Conservation (phyloP, 805 yeast genomes). For the Candida gorgasii region DNA sequence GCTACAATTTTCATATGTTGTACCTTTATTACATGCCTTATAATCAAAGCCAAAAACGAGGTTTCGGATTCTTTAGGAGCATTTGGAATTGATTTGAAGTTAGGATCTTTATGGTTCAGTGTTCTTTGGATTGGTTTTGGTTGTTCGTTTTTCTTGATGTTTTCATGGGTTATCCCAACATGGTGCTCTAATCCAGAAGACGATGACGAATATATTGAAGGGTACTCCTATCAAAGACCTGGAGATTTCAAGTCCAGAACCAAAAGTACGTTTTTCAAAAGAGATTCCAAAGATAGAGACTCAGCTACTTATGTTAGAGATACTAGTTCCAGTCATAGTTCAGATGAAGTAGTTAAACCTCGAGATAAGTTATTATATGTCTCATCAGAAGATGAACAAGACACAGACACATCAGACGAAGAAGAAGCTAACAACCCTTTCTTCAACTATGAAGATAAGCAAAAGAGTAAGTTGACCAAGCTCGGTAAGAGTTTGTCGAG, state of each 20-base stretch:
- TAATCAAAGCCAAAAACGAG: conserved; percentile 25
- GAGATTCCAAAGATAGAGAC: neutral
- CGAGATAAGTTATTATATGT: conserved; percentile 15
- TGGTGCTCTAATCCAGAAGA: conserved; percentile 56
- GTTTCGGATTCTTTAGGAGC: conserved; percentile 34
- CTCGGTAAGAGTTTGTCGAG: conserved; percentile 39
- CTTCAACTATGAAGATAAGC: conserved; percentile 21
- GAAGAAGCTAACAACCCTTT: conserved; percentile 8
- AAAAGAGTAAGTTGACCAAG: conserved; percentile 30
- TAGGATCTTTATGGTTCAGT: conserved; percentile 45
- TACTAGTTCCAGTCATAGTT: conserved; percentile 1
- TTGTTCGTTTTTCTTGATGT: conserved; percentile 24
- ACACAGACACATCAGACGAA: conserved; percentile 4
- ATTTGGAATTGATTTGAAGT: conserved; percentile 47
- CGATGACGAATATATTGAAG: conserved; percentile 22
- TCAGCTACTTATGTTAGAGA: neutral
- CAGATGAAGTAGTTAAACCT: conserved; percentile 6
- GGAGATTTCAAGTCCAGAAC: conserved; percentile 10
- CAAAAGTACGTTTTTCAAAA: neutral
- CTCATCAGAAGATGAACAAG: conserved; percentile 8
- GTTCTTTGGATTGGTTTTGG: conserved; percentile 40
- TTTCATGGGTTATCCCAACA: conserved; percentile 37
- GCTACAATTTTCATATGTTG: conserved; percentile 31
- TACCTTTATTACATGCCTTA: conserved; percentile 28
- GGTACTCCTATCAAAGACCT: conserved; percentile 12